Conservation (phyloP, 495 filamentous ascomycete species). For the Aspergillus bertholletiae region DNA sequence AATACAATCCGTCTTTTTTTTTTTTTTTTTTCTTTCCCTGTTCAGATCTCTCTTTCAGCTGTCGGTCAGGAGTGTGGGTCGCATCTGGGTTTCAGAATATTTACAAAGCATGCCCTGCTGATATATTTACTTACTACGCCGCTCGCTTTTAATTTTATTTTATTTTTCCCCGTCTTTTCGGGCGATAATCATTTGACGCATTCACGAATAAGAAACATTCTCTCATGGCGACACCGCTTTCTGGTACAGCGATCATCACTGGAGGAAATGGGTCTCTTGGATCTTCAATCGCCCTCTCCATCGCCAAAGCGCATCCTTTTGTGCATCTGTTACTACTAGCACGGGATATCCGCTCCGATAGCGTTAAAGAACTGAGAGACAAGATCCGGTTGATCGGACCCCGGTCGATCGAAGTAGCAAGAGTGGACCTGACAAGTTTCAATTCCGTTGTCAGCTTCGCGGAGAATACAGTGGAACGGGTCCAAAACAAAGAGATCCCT, state of each 20-base stretch:
- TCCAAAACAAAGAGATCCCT: slow-evolving; percentile 35
- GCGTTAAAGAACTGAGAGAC: slow-evolving; percentile 25
- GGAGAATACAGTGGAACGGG: slow-evolving; percentile 32
- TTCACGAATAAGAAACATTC: not conserved
- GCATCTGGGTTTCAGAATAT: not conserved
- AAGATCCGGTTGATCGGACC: slow-evolving; percentile 36
- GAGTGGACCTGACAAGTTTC: slow-evolving; percentile 33
- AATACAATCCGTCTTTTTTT: not conserved
- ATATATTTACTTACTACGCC: not conserved
- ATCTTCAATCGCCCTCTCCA: slow-evolving; percentile 38
- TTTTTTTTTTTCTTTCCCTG: not conserved
- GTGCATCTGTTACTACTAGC: slow-evolving; percentile 35
- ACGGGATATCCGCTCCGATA: slow-evolving; percentile 30
- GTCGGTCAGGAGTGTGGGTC: not conserved
- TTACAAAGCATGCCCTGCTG: not conserved
- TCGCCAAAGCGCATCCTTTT: slow-evolving; percentile 38
- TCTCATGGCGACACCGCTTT: slow-evolving; percentile 36
- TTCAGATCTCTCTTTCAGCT: not conserved
- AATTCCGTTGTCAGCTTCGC: slow-evolving; percentile 32
- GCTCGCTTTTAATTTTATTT: not conserved
- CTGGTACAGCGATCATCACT: slow-evolving; percentile 40
- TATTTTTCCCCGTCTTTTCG: not conserved
- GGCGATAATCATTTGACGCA: not conserved
- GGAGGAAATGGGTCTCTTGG: slow-evolving; percentile 37
- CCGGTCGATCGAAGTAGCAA: slow-evolving; percentile 34